A percentile compares a stretch with the other conserved stretches of the same genome.
phyloP scores from a whole-genome alignment of 2,329 filamentous ascomycete genomes.

The Cephalotrichum gorgonifer region DNA sequence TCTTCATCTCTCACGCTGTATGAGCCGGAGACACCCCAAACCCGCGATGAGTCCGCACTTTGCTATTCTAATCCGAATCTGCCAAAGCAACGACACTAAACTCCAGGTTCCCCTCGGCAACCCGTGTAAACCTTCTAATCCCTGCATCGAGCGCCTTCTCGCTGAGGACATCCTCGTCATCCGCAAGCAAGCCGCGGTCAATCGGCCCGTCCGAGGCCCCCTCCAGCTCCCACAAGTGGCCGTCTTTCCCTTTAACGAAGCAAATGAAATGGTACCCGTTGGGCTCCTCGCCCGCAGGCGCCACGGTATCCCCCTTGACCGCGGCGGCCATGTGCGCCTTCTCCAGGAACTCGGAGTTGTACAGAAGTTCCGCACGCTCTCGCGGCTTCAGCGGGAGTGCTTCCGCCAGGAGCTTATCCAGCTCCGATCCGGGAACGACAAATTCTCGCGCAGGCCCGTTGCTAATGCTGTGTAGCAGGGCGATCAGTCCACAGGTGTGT shows the following conservation, averaged over 20 bases:
- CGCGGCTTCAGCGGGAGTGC: constrained; percentile 50
- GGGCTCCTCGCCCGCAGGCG: background rate
- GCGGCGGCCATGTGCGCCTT: constrained; percentile 64
- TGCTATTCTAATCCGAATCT: background rate
- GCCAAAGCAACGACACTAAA: background rate
- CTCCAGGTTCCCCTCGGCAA: background rate
- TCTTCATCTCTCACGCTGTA: too few species aligned
- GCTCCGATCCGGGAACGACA: constrained; percentile 40
- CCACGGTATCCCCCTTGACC: constrained; percentile 42
- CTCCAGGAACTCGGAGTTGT: constrained; percentile 61
- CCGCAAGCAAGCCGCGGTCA: constrained; percentile 47
- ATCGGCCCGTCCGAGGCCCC: constrained; percentile 64
- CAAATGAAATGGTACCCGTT: background rate
- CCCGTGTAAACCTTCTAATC: background rate
- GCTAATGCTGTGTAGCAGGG: constrained; percentile 61
- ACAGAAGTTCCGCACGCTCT: constrained; percentile 57
- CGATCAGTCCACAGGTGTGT: constrained; percentile 73
- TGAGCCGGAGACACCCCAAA: too few species aligned
- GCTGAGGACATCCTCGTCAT: constrained; percentile 54
- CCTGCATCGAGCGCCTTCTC: constrained; percentile 45
- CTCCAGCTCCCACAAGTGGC: constrained; percentile 69
- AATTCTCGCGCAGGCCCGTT: constrained; percentile 54
- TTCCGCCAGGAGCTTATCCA: constrained; percentile 48
- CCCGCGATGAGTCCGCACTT: too few species aligned
- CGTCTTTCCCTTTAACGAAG: constrained; percentile 58